A percentile compares a stretch with the other conserved stretches of the same genome.
phyloP scores from a whole-genome alignment of 352 stramenopile genomes.

The Pythium guiyangense region DNA sequence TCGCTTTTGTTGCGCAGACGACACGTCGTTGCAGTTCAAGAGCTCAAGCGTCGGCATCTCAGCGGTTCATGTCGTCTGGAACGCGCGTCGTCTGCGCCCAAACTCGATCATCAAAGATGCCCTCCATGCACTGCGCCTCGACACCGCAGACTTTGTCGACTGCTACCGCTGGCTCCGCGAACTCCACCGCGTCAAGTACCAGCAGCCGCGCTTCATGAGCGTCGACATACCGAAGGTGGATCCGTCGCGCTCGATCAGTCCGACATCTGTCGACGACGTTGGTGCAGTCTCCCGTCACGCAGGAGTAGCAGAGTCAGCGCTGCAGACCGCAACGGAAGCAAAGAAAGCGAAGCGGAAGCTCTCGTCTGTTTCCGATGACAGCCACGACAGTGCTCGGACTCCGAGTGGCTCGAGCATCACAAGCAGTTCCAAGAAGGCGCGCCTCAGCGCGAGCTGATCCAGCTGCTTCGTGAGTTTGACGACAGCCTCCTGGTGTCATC shows the following conservation, averaged over 20 bases:
- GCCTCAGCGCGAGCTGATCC: too few species aligned
- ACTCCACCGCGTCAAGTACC: conserved; percentile 14
- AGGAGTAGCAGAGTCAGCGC: not conserved
- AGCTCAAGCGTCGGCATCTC: conserved; percentile 35
- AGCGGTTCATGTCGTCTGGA: conserved; percentile 33
- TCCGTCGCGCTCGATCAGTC: conserved; percentile 30
- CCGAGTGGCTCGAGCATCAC: too few species aligned
- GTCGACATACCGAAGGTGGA: conserved; percentile 31
- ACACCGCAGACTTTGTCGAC: conserved; percentile 23
- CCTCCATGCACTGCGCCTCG: conserved; percentile 18
- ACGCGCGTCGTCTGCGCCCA: conserved; percentile 21
- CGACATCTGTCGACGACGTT: conserved; percentile 30
- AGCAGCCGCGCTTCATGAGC: conserved; percentile 28
- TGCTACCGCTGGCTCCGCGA: conserved; percentile 32
- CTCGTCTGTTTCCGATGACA: not conserved
- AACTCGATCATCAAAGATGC: conserved; percentile 26
- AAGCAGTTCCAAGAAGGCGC: too few species aligned
- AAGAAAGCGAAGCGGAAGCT: not conserved
- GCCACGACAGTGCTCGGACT: not conserved
- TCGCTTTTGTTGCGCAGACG: conserved; percentile 18
- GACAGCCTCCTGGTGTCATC: too few species aligned
- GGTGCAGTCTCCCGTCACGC: not conserved
- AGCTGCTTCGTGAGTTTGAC: too few species aligned
- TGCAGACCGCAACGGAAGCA: too few species aligned
- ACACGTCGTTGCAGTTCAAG: conserved; percentile 26